These are phyloP conservation scores for Curvularia eragrostidis DNA, from an alignment of 2,329 filamentous ascomycete genomes.

Conservation along the genomic window DNA sequence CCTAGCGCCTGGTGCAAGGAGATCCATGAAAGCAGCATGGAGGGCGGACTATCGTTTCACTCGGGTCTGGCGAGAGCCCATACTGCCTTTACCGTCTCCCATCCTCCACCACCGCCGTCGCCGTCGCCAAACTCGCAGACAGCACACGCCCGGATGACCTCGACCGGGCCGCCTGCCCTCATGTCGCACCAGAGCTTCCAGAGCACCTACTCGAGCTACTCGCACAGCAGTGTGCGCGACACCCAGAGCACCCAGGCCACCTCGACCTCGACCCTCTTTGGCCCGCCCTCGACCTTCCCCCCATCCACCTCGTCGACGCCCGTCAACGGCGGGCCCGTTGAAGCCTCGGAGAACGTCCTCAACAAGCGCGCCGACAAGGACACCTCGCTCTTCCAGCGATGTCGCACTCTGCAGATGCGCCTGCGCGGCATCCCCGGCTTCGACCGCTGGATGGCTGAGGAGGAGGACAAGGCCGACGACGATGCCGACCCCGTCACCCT, in stretches of 20 bases:
- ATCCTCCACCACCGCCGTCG: constrained; percentile 31
- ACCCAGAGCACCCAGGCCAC: constrained; percentile 58
- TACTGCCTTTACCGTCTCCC: constrained; percentile 23
- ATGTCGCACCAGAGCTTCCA: constrained; percentile 56
- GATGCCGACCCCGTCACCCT: constrained; percentile 85
- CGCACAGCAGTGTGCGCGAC: constrained; percentile 54
- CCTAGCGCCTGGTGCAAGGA: constrained; percentile 26
- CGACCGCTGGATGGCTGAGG: constrained; percentile 73
- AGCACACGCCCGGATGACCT: constrained; percentile 44
- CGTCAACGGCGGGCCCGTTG: constrained; percentile 65
- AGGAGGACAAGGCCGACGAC: constrained; percentile 71
- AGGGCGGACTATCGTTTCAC: constrained; percentile 35
- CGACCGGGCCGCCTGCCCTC: constrained; percentile 49
- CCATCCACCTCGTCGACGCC: constrained; percentile 37
- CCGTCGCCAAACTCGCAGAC: constrained; percentile 32
- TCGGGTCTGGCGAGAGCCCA: constrained; percentile 29
- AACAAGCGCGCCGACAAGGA: constrained; percentile 94
- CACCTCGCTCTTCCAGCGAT: constrained; percentile 93
- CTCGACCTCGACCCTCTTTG: constrained; percentile 54
- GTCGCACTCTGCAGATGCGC: constrained; percentile 81
- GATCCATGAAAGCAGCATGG: constrained; percentile 45
- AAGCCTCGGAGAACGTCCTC: constrained; percentile 91
- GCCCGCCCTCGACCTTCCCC: constrained; percentile 35
- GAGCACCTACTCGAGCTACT: constrained; percentile 57
- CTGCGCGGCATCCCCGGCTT: constrained; percentile 85